Conservation (phyloP, 2,329 filamentous ascomycete species). For the Fusarium lateritium region DNA sequence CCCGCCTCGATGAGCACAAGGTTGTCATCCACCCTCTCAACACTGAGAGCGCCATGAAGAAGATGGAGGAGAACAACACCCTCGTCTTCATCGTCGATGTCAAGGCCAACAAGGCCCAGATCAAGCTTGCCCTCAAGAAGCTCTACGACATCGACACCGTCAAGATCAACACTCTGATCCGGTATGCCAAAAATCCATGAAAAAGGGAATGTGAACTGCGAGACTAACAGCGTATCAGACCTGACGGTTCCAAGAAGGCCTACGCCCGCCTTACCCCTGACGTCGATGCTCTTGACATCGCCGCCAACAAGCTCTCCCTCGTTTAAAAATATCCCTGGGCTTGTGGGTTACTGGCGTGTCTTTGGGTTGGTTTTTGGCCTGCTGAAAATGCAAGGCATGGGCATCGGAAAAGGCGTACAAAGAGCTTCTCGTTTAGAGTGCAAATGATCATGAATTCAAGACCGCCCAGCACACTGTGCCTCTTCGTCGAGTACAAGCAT, state of each 20-base stretch:
- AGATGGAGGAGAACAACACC: slow-evolving; percentile 99
- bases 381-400: slow-evolving; percentile 55
- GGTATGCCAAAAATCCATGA: slow-evolving; percentile 67
- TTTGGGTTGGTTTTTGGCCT: slow-evolving; percentile 56
- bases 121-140: slow-evolving; percentile 98
- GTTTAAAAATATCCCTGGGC: slow-evolving; percentile 74
- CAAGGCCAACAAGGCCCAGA: slow-evolving; percentile 99
- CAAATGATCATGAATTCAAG: slow-evolving; percentile 56
- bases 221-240: slow-evolving; percentile 66
- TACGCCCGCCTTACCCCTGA: slow-evolving; percentile 96
- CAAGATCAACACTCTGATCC: slow-evolving; percentile 99
- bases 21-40: slow-evolving; percentile 98
- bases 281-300: slow-evolving; percentile 98
- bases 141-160: slow-evolving; percentile 98
- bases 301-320: slow-evolving; percentile 97
- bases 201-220: no score
- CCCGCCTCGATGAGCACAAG: slow-evolving; percentile 97
- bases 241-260: slow-evolving; percentile 98
- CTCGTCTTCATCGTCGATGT: slow-evolving; percentile 97
- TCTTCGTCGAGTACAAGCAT: slow-evolving; percentile 17
- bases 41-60: slow-evolving; percentile 99
- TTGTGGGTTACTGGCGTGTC: slow-evolving; percentile 55
- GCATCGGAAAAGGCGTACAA: slow-evolving; percentile 58
- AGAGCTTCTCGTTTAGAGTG: slow-evolving; percentile 54
- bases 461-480: slow-evolving; percentile 45